A percentile compares a stretch with the other conserved stretches of the same genome.
Conservation (phyloP, 208 protist species). For the Endotrypanum monterogeii region DNA sequence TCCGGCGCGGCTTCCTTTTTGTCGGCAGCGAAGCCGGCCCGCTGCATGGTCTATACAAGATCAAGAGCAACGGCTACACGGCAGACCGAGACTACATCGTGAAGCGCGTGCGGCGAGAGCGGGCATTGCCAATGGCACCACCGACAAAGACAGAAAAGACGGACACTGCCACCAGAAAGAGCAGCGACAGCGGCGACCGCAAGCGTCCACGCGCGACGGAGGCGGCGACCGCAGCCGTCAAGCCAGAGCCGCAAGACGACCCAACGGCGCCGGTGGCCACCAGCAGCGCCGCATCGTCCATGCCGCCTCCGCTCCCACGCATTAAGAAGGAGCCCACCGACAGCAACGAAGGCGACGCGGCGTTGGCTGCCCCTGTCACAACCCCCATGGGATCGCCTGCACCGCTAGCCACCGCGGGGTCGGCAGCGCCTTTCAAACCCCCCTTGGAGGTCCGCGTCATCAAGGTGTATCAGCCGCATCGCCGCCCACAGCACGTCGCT, state of each 20-base stretch:
- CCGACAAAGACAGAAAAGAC: not conserved
- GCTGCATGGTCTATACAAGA: constrained; percentile 94
- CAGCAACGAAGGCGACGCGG: not conserved
- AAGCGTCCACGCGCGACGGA: constrained; percentile 27
- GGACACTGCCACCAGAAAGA: not conserved
- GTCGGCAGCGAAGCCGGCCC: constrained; percentile 93
- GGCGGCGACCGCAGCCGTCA: constrained; percentile 4
- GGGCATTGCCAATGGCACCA: constrained; percentile 9
- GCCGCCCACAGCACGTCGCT: constrained; percentile 50
- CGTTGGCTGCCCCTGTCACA: not conserved
- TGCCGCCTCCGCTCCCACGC: constrained; percentile 17
- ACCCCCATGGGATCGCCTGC: constrained; percentile 11
- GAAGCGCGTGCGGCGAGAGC: constrained; percentile 47
- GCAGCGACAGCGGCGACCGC: constrained; percentile 13
- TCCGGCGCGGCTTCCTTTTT: constrained; percentile 97
- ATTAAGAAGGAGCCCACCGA: constrained; percentile 29
- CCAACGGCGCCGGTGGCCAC: constrained; percentile 10
- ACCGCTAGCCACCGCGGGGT: not conserved
- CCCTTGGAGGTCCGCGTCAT: constrained; percentile 39
- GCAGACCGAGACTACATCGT: constrained; percentile 75
- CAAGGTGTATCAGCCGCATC: constrained; percentile 64
- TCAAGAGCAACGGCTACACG: constrained; percentile 85
- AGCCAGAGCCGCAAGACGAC: constrained; percentile 20
- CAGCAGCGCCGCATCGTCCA: constrained; percentile 7
- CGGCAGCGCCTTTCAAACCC: constrained; percentile 12